Percentiles rank a stretch among this genome's conserved stretches.
Conservation (phyloP, 441 rosid genomes). For the Oxalis stricta region DNA sequence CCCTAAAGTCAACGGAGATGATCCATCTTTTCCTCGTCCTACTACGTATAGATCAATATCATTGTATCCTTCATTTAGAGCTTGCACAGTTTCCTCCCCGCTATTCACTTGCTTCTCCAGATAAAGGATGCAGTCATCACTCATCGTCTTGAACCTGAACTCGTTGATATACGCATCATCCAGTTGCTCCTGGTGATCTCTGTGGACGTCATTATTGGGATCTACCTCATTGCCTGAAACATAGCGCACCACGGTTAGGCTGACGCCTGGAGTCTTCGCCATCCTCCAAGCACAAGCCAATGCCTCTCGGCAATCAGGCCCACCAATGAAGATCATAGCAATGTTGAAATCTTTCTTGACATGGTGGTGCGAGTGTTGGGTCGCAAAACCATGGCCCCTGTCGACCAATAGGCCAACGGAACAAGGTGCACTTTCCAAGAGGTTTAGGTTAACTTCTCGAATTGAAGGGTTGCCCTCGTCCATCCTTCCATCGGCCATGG, state of each 20-base stretch:
- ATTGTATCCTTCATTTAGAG: neutral
- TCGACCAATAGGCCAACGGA: slow-evolving; percentile 43
- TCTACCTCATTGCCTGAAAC: slow-evolving; percentile 11
- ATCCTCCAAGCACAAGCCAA: slow-evolving; percentile 43
- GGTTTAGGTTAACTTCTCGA: slow-evolving; percentile 22
- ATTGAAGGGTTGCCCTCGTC: slow-evolving; percentile 22
- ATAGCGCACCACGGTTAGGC: slow-evolving; percentile 26
- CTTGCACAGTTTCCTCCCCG: slow-evolving; percentile 6
- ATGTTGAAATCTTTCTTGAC: neutral
- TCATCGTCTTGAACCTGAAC: slow-evolving; percentile 22
- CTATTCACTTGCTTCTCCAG: slow-evolving; percentile 14
- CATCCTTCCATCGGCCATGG: slow-evolving; percentile 13
- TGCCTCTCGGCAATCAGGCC: slow-evolving; percentile 43
- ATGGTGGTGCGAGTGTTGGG: neutral
- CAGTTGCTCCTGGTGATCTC: slow-evolving; percentile 4
- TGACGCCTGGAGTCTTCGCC: slow-evolving; percentile 18
- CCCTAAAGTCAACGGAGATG: slow-evolving; percentile 9
- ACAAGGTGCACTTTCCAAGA: slow-evolving; percentile 25
- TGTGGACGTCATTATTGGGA: neutral
- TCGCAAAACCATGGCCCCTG: slow-evolving; percentile 20
- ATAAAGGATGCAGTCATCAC: slow-evolving; percentile 13
- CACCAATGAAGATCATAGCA: slow-evolving; percentile 31
- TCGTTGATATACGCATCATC: slow-evolving; percentile 28
- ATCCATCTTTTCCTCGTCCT: slow-evolving; percentile 5
- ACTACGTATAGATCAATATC: slow-evolving; percentile 15